Conservation (phyloP, 148 eudicot genomes). For the Diospyros kaki region DNA sequence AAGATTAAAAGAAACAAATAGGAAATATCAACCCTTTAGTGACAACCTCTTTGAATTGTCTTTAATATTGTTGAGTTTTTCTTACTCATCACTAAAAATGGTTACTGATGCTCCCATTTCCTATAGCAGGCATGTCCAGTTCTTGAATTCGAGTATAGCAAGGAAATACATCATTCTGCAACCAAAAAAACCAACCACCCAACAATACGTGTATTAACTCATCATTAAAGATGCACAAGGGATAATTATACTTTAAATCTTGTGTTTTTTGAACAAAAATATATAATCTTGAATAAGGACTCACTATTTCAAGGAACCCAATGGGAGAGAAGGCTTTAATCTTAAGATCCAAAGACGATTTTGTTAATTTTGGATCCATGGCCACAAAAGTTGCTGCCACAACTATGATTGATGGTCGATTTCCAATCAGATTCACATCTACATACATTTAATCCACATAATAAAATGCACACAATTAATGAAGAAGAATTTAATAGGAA, state of each 20-base stretch:
- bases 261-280: not conserved
- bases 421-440: conserved; percentile 37
- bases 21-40: no score
- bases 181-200: no score
- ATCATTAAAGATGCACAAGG: no score
- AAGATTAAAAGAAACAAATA: no score
- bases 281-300: not conserved
- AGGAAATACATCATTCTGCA: conserved; percentile 35
- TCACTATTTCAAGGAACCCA: conserved; percentile 32
- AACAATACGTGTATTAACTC: no score
- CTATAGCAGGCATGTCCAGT: conserved; percentile 1
- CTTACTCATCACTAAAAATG: no score
- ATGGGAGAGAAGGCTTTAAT: conserved; percentile 21
- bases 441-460: not conserved
- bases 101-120: no score
- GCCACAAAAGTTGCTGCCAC: conserved; percentile 39
- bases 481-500: not conserved
- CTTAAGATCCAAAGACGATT: conserved; percentile 28
- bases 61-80: no score
- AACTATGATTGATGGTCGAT: conserved; percentile 38
- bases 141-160: conserved; percentile 41
- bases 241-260: no score
- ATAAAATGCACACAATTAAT: not conserved
- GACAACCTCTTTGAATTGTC: no score
- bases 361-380: conserved; percentile 38